phyloP scores from a whole-genome alignment of 75 land plant genomes.

The Adiantum capillusveneris region DNA sequence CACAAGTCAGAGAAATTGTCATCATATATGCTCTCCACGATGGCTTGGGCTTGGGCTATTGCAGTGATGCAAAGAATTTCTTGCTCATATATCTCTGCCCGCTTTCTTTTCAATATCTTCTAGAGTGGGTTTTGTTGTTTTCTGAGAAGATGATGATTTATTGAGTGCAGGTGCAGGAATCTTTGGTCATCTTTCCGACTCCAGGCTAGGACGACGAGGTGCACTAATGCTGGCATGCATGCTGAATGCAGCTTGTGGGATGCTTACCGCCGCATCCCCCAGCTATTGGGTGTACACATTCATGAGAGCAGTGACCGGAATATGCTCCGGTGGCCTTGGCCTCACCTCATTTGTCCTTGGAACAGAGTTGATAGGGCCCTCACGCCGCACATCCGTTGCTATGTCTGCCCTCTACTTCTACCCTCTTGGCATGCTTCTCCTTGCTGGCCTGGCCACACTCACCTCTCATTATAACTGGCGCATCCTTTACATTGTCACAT shows the following conservation, averaged over 20 bases:
- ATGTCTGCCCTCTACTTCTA: slow-evolving; percentile 94
- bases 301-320: slow-evolving; percentile 56
- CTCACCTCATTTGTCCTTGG: slow-evolving; percentile 78
- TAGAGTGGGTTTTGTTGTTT: no score
- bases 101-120: no score
- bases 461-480: slow-evolving; percentile 47
- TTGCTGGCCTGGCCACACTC: slow-evolving; percentile 44
- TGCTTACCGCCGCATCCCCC: slow-evolving; percentile 52
- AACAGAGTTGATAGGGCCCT: slow-evolving; percentile 74
- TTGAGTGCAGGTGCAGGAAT: slow-evolving; percentile 88
- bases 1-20: no score
- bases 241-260: slow-evolving; percentile 42
- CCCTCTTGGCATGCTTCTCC: slow-evolving; percentile 57
- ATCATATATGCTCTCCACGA: no score
- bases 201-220: slow-evolving; percentile 64
- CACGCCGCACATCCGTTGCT: slow-evolving; percentile 67
- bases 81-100: no score
- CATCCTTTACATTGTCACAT: slow-evolving; percentile 50
- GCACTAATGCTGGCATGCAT: slow-evolving; percentile 45
- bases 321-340: slow-evolving; percentile 73
- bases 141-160: no score
- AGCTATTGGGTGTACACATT: slow-evolving; percentile 48
- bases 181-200: slow-evolving; percentile 77
- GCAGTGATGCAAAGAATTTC: no score
- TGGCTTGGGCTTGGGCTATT: no score